Percentiles rank a stretch among this genome's conserved stretches.
phyloP scores from a whole-genome alignment of 176 grass and related monocot genomes.

The Carex cristatella region DNA sequence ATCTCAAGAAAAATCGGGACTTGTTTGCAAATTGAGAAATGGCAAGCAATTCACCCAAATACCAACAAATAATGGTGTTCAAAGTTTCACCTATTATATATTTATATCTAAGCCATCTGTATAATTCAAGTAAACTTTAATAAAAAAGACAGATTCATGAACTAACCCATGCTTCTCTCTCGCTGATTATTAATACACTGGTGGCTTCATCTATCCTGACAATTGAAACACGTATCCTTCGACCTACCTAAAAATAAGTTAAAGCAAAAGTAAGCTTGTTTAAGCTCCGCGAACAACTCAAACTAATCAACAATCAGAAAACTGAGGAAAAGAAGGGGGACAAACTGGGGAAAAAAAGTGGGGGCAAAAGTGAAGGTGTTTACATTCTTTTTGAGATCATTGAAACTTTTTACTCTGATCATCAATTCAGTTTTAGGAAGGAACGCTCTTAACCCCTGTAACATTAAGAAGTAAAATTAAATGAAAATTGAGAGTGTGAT shows the following conservation, averaged over 20 bases:
- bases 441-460: slow-evolving; percentile 77
- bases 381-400: slow-evolving; percentile 81
- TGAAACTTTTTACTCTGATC: slow-evolving; percentile 57
- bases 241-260: slow-evolving; percentile 43
- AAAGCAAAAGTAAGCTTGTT: slow-evolving; percentile 6
- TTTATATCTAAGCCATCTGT: background rate
- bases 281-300: slow-evolving; percentile 8
- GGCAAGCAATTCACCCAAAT: background rate
- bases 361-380: slow-evolving; percentile 5
- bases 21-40: background rate
- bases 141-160: slow-evolving; percentile 14
- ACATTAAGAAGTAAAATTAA: slow-evolving; percentile 16
- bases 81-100: background rate
- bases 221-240: slow-evolving; percentile 53
- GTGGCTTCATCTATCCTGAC: slow-evolving; percentile 62
- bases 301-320: background rate
- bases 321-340: background rate
- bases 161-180: slow-evolving; percentile 91
- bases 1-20: background rate
- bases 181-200: slow-evolving; percentile 85
- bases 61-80: background rate
- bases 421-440: slow-evolving; percentile 82
- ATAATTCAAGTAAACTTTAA: background rate
- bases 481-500: background rate
- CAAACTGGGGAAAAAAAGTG: background rate